These are phyloP conservation scores for Populus alba DNA, from an alignment of 345 rosid species.

Conservation along the genomic window DNA sequence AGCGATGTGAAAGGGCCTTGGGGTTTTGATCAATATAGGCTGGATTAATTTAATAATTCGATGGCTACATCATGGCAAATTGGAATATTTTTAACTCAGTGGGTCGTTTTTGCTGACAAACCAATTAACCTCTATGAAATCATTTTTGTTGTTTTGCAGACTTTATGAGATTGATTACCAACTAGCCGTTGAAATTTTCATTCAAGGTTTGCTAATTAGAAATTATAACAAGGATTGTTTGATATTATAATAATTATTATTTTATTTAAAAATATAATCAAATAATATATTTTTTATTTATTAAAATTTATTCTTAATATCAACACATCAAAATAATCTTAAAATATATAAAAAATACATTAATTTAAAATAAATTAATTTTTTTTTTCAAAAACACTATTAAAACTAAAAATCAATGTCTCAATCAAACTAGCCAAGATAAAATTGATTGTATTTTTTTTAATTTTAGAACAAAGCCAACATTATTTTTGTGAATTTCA, in stretches of 20 bases:
- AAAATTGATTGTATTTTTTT: too few relatives aligned
- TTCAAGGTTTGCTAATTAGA: background rate
- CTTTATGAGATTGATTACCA: constrained; percentile 32
- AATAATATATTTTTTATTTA: too few relatives aligned
- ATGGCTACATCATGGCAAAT: background rate
- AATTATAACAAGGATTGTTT: too few relatives aligned
- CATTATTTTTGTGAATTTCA: constrained; percentile 4
- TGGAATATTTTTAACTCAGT: background rate
- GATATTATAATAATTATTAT: too few relatives aligned
- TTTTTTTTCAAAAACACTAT: too few relatives aligned
- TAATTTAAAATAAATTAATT: too few relatives aligned
- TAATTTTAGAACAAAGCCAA: background rate
- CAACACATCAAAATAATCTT: too few relatives aligned
- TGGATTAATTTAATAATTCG: background rate
- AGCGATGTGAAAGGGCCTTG: constrained; percentile 30
- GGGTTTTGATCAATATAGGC: constrained; percentile 7
- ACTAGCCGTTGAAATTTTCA: constrained; percentile 29
- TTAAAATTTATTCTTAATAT: too few relatives aligned
- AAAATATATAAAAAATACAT: too few relatives aligned
- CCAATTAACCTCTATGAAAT: background rate
- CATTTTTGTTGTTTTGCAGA: constrained; percentile 32
- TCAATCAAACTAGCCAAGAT: too few relatives aligned
- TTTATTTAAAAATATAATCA: too few relatives aligned
- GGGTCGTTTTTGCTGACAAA: constrained; percentile 36
- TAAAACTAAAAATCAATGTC: too few relatives aligned